Evolutionary conservation across 805 yeast genomes (phyloP), one percentile per base, ranked within the genome.

Genomic region (Starmerella stellata): DNA sequence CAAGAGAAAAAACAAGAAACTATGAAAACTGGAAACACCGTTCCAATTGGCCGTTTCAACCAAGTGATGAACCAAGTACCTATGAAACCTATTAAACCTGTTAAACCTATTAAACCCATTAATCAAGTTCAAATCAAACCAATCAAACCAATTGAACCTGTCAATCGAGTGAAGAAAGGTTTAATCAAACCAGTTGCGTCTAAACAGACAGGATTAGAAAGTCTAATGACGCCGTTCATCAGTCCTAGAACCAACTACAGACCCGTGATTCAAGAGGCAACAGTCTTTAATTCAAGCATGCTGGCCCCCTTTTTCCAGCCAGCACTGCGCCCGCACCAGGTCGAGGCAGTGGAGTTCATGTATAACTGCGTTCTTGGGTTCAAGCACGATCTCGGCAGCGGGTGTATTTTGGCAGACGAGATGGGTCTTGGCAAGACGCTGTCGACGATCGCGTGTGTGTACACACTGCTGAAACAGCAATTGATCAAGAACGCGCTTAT

Each of bases 381-480:
- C 37, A 60, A 68, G 20, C 66, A 65, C 3, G 58, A 58, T 17
- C 36, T 45, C 11, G 60, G 62, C 2, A 69, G 70, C 0, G 96
- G 98, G 0, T 85, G 87, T 2, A 59, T 90, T 4, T 57, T 90
- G 32, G 98, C 98, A 0, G 98, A 90, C 57, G 96, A 87, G 50
- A 90, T 90, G 98, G 98, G 98, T 0, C 62, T 90, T 15, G 95
- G 95, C 2, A 79, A 79, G 51, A 85, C 96, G 0, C 58, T 90
- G 31, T 85, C 76, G 70, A 72, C 95, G 0, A 87, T 90, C 4
- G 53, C 93, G 0, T 55, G 82, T 30, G 66, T 87, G 3, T 82
- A 93, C 92, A 82, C 94, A 0, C 56, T 90, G 16, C 55, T 81
- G 16, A 75, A 52, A 13, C 63, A 63, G 25, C 34, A 38, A 2